Conservation (phyloP, 2,329 filamentous ascomycete genomes). For the Malbranchea cinnamomea region DNA sequence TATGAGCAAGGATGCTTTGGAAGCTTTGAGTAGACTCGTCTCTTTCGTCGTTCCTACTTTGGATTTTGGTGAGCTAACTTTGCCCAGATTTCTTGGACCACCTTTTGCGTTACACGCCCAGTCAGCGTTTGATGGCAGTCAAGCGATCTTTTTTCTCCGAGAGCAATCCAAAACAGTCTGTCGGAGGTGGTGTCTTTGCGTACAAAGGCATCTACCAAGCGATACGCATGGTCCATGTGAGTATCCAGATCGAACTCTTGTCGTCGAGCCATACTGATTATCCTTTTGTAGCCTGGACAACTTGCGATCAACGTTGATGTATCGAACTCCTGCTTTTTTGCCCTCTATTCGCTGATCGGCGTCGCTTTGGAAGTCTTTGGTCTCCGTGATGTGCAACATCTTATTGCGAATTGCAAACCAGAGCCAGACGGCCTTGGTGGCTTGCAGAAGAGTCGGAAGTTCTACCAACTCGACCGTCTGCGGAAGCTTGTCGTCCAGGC, state of each 20-base stretch:
- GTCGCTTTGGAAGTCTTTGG: constrained; percentile 21
- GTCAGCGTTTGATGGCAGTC: constrained; percentile 50
- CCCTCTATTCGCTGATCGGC: constrained; percentile 23
- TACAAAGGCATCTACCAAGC: constrained; percentile 85
- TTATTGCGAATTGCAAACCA: constrained; percentile 15
- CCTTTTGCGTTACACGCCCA: constrained; percentile 65
- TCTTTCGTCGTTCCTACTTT: constrained; percentile 4
- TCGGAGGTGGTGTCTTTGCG: constrained; percentile 57
- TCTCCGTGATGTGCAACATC: constrained; percentile 17
- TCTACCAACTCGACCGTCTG: constrained; percentile 17
- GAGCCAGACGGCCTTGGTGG: constrained; percentile 15
- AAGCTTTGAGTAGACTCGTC: constrained; percentile 50
- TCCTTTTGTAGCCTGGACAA: constrained; percentile 36
- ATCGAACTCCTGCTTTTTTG: constrained; percentile 83
- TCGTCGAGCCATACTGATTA: constrained; percentile 10
- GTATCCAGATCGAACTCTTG: constrained; percentile 4
- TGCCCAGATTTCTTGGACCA: constrained; percentile 67
- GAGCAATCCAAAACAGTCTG: constrained; percentile 31
- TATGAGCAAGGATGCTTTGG: constrained; percentile 54
- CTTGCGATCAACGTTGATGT: constrained; percentile 82
- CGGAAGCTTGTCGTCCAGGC: constrained; percentile 25
- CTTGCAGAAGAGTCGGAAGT: constrained; percentile 10
- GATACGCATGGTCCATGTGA: constrained; percentile 56
- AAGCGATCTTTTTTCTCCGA: constrained; percentile 69
- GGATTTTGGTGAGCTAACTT: constrained; percentile 5